Evolutionary conservation across 225 moss, liverwort and hornwort species (phyloP).

Genomic region (Marchantia polymorpha): DNA sequence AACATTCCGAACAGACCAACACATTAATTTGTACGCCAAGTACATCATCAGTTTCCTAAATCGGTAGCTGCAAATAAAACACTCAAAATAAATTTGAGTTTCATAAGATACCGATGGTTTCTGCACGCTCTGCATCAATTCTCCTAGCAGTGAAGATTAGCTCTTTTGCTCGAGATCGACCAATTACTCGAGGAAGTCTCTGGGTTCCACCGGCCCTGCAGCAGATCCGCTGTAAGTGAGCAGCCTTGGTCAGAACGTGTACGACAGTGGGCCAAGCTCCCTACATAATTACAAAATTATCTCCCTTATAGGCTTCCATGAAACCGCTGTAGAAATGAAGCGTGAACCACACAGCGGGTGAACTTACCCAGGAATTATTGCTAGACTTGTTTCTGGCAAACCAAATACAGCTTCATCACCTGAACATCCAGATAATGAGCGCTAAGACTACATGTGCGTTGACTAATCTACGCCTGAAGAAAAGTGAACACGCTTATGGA

Average conservation of each 20-base stretch:
- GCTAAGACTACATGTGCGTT: background rate
- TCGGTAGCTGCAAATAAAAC: background rate
- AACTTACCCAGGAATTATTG: slow-evolving; percentile 88
- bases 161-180: slow-evolving; percentile 87
- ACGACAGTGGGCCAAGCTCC: background rate
- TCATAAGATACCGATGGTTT: slow-evolving; percentile 58
- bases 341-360: background rate
- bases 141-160: slow-evolving; percentile 89
- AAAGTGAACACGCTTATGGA: background rate
- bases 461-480: background rate
- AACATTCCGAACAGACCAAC: background rate
- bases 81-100: background rate
- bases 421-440: slow-evolving; percentile 26
- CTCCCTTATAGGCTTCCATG: background rate
- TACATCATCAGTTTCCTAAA: background rate
- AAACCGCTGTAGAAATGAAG: background rate
- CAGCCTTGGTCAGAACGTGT: slow-evolving; percentile 8
- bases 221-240: slow-evolving; percentile 32
- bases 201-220: slow-evolving; percentile 93
- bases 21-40: background rate
- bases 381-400: slow-evolving; percentile 91
- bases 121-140: slow-evolving; percentile 70
- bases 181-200: slow-evolving; percentile 87
- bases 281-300: background rate
- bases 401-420: slow-evolving; percentile 91